A percentile compares a stretch with the other conserved stretches of the same genome.
Evolutionary conservation across 805 yeast species (phyloP).

Genomic region (Pichia rugopelliculosa): DNA sequence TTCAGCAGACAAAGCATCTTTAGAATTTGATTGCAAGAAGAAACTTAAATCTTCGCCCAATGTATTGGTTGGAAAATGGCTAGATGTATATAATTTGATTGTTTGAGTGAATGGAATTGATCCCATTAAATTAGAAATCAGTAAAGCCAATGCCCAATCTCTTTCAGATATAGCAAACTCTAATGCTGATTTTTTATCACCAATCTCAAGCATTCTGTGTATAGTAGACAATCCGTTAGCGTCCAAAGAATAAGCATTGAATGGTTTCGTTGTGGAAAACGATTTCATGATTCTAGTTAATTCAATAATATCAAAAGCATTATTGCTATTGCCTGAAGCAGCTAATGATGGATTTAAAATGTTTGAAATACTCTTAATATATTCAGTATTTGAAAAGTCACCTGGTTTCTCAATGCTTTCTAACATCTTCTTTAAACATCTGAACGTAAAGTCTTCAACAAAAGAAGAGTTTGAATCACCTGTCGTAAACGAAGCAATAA

Average conservation of each 20-base stretch:
- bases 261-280: constrained; percentile 11
- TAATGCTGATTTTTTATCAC: constrained; percentile 62
- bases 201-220: constrained; percentile 42
- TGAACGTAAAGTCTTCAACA: constrained; percentile 24
- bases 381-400: constrained; percentile 23
- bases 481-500: constrained; percentile 16
- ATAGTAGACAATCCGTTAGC: constrained; percentile 22
- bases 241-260: constrained; percentile 23
- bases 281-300: constrained; percentile 13
- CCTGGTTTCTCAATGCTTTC: constrained; percentile 19
- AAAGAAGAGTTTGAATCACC: background rate
- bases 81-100: constrained; percentile 32
- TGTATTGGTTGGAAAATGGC: constrained; percentile 17
- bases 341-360: constrained; percentile 36
- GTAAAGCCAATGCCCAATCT: constrained; percentile 72
- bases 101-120: constrained; percentile 39
- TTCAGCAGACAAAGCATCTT: constrained; percentile 14
- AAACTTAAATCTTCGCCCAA: constrained; percentile 24
- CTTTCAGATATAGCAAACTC: constrained; percentile 50
- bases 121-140: constrained; percentile 62
- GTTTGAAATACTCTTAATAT: constrained; percentile 28
- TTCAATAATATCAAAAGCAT: constrained; percentile 15
- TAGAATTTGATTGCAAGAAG: constrained; percentile 21
- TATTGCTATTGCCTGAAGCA: constrained; percentile 6
- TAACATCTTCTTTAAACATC: constrained; percentile 21